Base-by-base conservation (phyloP, 169 alveolate species). In the Babesia bigemina region DNA sequence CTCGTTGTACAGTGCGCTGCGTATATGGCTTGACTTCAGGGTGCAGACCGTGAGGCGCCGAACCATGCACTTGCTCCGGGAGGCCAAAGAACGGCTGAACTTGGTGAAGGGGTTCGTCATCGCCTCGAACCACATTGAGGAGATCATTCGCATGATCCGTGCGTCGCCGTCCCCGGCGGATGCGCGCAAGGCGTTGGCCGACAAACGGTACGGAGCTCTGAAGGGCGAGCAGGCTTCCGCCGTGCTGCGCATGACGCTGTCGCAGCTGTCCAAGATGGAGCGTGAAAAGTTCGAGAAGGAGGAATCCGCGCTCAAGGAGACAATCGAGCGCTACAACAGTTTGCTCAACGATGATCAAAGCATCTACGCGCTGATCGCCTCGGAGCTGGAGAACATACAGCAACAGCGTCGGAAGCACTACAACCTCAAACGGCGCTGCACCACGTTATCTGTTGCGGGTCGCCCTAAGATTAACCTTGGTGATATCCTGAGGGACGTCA, bases 11-110 rank as follows among this genome's bases (percentile, higher is more conserved):
- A 57, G 22, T n/a, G 61, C 74, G n/a, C 69, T 83, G 45, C 70
- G 42, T 33, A 74, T 74, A 48, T 83, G 90, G 90, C 86, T 83
- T 11, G 71, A 83, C 28, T 83, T 75, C 56, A 49, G 90, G 55
- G 76, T 83, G 19, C 26, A 75, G n/a, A 69, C 75, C 1, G 55
- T 83, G 21, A 26, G 67, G 22, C 63, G 56, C 39, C 56, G 73
- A 22, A 63, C 52, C 16, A 45, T 48, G 13, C 57, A 67, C 50
- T 44, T 74, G 26, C 57, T 73, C 12, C 17, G 49, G 12, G 58
- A 75, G 4, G 74, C 79, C 0, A 63, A 83, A 39, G 67, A 83
- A 26, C 48, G 78, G 19, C 22, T 74, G 60, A 53, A 63, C 29
- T 47, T 83, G 12, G 69, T 66, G n/a, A 29, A 50, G n/a, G 90